phyloP scores from a whole-genome alignment of 768 basidiomycete genomes.

The Boletus rex-veris region DNA sequence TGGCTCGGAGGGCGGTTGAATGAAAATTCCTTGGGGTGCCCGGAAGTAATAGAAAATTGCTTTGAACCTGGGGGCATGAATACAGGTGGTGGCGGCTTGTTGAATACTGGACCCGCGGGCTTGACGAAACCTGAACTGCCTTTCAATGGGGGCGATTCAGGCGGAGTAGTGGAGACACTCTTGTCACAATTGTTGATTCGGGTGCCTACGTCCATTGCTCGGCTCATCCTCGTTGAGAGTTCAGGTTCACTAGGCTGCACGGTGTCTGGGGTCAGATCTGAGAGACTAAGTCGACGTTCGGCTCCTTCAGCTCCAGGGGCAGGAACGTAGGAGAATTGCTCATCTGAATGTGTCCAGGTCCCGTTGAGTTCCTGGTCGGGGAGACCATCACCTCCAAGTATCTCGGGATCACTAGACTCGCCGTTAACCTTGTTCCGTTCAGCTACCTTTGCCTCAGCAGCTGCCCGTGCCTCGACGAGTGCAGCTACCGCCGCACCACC shows the following conservation, averaged over 20 bases:
- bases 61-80: slow-evolving; percentile 26
- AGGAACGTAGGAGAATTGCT: neutral
- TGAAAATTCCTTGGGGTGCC: slow-evolving; percentile 28
- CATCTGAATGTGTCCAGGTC: slow-evolving; percentile 1
- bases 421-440: slow-evolving; percentile 55
- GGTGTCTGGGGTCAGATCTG: slow-evolving; percentile 52
- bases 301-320: slow-evolving; percentile 2
- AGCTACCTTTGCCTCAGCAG: slow-evolving; percentile 65
- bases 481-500: slow-evolving; percentile 50
- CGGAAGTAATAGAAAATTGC: slow-evolving; percentile 5
- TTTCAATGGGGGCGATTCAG: slow-evolving; percentile 48
- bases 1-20: slow-evolving; percentile 36
- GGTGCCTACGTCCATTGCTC: slow-evolving; percentile 2
- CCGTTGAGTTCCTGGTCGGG: slow-evolving; percentile 3
- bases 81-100: slow-evolving; percentile 41
- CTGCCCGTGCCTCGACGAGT: slow-evolving; percentile 64
- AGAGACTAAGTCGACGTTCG: slow-evolving; percentile 49
- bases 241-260: slow-evolving; percentile 16
- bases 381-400: slow-evolving; percentile 18
- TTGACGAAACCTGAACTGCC: slow-evolving; percentile 26
- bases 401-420: slow-evolving; percentile 19
- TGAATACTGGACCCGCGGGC: slow-evolving; percentile 53
- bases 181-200: slow-evolving; percentile 19
- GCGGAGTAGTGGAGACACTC: slow-evolving; percentile 54
- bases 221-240: slow-evolving; percentile 21